Conservation (phyloP, 2,329 filamentous ascomycete species). For the Neopestalotiopsis sp. region DNA sequence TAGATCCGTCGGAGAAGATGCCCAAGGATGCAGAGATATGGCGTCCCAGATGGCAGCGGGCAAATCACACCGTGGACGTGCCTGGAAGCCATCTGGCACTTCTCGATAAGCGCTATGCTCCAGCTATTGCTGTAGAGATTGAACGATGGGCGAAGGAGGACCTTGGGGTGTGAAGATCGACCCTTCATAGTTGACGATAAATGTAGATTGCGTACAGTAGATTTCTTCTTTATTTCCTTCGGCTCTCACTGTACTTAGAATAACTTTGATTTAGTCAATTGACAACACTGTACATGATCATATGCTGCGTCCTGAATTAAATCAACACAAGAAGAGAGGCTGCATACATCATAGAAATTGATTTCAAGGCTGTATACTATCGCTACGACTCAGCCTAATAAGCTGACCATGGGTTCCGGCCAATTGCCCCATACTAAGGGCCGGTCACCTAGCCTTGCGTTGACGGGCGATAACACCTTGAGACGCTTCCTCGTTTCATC, state of each 20-base stretch:
- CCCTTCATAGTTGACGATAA: neutral
- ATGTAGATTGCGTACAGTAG: neutral
- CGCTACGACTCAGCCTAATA: constrained; percentile 57
- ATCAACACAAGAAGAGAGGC: no score
- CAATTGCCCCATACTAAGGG: constrained; percentile 85
- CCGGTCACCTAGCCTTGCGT: constrained; percentile 77
- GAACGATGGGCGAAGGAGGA: constrained; percentile 16
- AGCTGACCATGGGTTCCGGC: constrained; percentile 83
- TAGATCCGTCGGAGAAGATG: constrained; percentile 17
- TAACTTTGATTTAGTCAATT: neutral
- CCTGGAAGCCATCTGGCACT: constrained; percentile 19
- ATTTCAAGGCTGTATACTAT: no score
- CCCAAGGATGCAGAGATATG: constrained; percentile 14
- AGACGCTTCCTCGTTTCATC: constrained; percentile 72
- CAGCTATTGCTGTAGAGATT: constrained; percentile 17
- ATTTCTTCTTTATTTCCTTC: neutral
- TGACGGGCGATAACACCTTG: constrained; percentile 76
- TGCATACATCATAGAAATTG: no score
- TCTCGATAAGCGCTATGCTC: constrained; percentile 18
- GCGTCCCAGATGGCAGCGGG: constrained; percentile 16
- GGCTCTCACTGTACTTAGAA: neutral
- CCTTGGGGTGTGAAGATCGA: neutral
- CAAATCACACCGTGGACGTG: constrained; percentile 14
- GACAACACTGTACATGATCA: no score
- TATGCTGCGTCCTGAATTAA: no score